Evolutionary conservation across 2,329 filamentous ascomycete genomes (phyloP), one percentile per base, ranked within the genome.

Genomic region (Calonectria ilicicola): DNA sequence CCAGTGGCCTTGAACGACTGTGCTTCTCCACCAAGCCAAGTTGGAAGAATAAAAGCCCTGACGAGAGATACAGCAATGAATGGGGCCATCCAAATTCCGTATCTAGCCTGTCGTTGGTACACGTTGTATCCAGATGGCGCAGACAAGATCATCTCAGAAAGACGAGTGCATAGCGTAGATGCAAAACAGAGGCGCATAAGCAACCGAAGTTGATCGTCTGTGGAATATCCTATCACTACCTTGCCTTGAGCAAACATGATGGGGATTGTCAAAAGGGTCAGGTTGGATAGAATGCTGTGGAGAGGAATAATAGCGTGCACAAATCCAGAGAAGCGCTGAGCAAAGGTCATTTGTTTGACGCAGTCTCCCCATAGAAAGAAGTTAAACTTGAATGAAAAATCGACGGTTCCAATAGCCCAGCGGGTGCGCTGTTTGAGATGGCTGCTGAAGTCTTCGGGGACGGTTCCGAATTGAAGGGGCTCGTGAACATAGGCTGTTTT

Each of bases 371-470:
- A 91, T 5, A 91, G 82, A 76, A 89, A 91, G 75, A 91, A 92
- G 75, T 88, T 90, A 63, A 91, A 86, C 84, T 91, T 91, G 77
- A 90, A 85, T 0, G 90, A 88, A 0, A 89, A 91, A 77, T 92
- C 89, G 17, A 92, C 86, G 0, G 89, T 91, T 73, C 87, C 84
- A 74, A 89, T 87, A 35, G 86, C 87, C 89, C 89, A 91, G 49
- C 89, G 85, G 0, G 87, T 90, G 23, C 89, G 86, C 83, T 91
- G 89, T 82, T 90, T 90, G 9, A 91, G 77, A 76, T 91, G 89
- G 21, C 87, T 86, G 23, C 85, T 85, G 46, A 86, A 90, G 53
- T 91, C 89, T 63, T 90, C 90, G 5, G 90, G 88, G 1, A 92
- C 88, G 2, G 87, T 89, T 44, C 91, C 91, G 51, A 86, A 92